A percentile compares a stretch with the other conserved stretches of the same genome.
Conservation (phyloP, 352 stramenopile genomes). For the Phytophthora pisi region DNA sequence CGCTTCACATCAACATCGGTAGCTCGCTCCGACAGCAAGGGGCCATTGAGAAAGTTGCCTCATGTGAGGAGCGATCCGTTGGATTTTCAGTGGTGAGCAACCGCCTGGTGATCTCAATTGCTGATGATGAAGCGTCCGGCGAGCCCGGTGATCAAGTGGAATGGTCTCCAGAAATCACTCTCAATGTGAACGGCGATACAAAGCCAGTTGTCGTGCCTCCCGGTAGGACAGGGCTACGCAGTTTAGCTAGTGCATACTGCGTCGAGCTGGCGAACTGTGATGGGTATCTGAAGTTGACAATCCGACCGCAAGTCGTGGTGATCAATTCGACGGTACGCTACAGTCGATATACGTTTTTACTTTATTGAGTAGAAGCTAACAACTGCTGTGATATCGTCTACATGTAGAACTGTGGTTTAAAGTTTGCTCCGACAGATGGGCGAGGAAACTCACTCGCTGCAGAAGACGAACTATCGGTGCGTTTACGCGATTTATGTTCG, state of each 20-base stretch:
- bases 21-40: constrained; percentile 20
- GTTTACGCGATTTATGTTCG: not conserved
- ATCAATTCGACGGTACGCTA: constrained; percentile 62
- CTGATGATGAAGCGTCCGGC: constrained; percentile 6
- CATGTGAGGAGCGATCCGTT: constrained; percentile 32
- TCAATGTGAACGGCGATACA: constrained; percentile 41
- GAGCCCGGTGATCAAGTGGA: constrained; percentile 2
- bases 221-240: constrained; percentile 10
- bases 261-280: constrained; percentile 43
- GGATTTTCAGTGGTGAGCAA: constrained; percentile 28
- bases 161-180: constrained; percentile 39
- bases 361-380: constrained; percentile 10
- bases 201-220: constrained; percentile 37
- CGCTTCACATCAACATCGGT: constrained; percentile 28
- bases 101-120: constrained; percentile 37
- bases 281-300: constrained; percentile 41
- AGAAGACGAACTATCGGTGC: constrained; percentile 25
- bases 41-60: constrained; percentile 17
- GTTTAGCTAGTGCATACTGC: constrained; percentile 36
- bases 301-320: constrained; percentile 58
- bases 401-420: constrained; percentile 27
- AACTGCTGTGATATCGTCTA: constrained; percentile 1
- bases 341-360: not conserved
- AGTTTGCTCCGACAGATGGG: constrained; percentile 34
- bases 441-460: constrained; percentile 20